These are phyloP conservation scores for Rhodotorula sp. DNA, from an alignment of 1,284 basidiomycete genomes.

Conservation along the genomic window DNA sequence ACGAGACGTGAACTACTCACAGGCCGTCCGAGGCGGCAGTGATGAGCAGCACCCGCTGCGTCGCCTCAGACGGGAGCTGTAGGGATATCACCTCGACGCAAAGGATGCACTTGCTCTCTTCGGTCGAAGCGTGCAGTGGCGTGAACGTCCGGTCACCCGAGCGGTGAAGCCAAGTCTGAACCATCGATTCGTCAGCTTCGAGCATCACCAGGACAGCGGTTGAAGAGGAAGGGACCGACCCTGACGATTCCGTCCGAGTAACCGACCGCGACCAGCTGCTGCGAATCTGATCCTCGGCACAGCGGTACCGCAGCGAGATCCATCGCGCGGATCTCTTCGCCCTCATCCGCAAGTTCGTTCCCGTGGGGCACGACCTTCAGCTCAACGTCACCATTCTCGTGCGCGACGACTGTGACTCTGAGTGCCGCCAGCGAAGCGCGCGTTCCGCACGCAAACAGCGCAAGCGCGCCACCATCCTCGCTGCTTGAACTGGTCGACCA, in stretches of 20 bases:
- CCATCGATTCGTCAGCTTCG: neutral
- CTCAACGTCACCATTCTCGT: neutral
- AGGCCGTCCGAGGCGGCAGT: constrained; percentile 14
- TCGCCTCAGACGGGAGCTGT: neutral
- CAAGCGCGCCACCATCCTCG: no score
- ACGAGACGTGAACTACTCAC: neutral
- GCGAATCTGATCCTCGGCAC: neutral
- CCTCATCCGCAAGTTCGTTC: constrained; percentile 11
- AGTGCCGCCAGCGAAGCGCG: constrained; percentile 11
- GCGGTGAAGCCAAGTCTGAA: neutral
- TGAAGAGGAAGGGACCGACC: neutral
- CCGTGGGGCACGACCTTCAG: neutral
- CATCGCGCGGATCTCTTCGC: constrained; percentile 27
- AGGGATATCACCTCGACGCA: constrained; percentile 8
- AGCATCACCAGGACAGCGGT: neutral
- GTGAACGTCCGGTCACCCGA: neutral
- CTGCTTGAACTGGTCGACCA: neutral
- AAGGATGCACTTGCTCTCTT: constrained; percentile 17
- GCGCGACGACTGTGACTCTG: neutral
- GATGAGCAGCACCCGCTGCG: neutral
- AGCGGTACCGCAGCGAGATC: neutral
- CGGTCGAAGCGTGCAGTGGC: neutral
- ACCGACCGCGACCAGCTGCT: neutral
- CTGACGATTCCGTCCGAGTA: constrained; percentile 21
- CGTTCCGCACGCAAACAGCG: constrained; percentile 16